Percentiles rank a stretch among this genome's conserved stretches.
Conservation (phyloP, 2,329 filamentous ascomycete genomes). For the Neopestalotiopsis rosae region DNA sequence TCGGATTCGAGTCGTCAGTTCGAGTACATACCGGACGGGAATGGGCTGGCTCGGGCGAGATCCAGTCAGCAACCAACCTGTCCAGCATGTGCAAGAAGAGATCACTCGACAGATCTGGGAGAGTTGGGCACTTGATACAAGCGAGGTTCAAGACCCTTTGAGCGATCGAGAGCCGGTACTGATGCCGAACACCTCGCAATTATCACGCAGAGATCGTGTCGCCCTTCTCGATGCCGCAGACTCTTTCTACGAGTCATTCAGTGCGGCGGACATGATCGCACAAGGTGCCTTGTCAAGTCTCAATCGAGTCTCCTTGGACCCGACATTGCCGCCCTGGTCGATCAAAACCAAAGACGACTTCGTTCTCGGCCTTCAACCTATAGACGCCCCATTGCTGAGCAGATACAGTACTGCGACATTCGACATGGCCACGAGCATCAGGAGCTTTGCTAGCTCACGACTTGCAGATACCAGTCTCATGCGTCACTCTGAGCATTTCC, state of each 20-base stretch:
- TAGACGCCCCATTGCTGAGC: constrained; percentile 49
- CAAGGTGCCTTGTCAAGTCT: constrained; percentile 49
- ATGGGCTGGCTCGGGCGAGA: constrained; percentile 82
- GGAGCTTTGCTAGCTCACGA: constrained; percentile 35
- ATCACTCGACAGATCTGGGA: constrained; percentile 68
- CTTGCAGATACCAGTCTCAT: constrained; percentile 16
- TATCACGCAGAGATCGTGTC: constrained; percentile 15
- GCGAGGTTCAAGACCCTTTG: constrained; percentile 57
- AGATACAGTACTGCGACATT: constrained; percentile 37
- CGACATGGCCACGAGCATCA: constrained; percentile 39
- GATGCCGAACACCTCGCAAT: constrained; percentile 41
- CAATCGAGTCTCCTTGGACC: constrained; percentile 58
- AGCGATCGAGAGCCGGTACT: constrained; percentile 32
- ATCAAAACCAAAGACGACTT: constrained; percentile 55
- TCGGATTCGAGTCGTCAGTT: constrained; percentile 78
- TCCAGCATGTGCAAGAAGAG: constrained; percentile 62
- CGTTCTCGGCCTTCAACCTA: constrained; percentile 50
- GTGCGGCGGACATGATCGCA: constrained; percentile 68
- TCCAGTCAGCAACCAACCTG: constrained; percentile 43
- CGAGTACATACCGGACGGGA: constrained; percentile 75
- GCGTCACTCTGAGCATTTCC: neutral
- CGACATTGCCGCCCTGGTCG: constrained; percentile 63
- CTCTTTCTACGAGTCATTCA: constrained; percentile 63
- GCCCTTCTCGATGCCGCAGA: constrained; percentile 48
- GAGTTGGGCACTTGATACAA: constrained; percentile 70